Evolutionary conservation across 306 rosid species (phyloP), one percentile per base, ranked within the genome.

Genomic region (Hippophae tibetana): DNA sequence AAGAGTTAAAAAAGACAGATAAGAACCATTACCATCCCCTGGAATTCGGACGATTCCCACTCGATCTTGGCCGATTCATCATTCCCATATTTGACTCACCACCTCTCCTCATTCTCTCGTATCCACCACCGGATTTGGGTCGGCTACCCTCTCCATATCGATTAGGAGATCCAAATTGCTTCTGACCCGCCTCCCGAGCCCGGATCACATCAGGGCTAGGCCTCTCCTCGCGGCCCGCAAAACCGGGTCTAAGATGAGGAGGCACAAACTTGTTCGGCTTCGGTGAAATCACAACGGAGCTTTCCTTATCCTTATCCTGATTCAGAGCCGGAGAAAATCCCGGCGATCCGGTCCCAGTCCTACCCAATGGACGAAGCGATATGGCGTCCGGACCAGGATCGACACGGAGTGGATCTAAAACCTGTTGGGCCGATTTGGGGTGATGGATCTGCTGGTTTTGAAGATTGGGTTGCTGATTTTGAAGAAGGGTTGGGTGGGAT

Each of bases 161-260:
- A 42, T 59, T 67, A 10, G 84, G 74, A 23, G 79, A 42, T 42
- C 68, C 82, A 1, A 48, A 63, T 56, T 74, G 67, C 59, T 67
- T 72, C 48, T 69, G 73, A 7, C 63, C 61, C 61, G 25, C 44
- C 42, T 76, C 78, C 44, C 79, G 68, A 3, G 58, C 27, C 52
- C 78, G 79, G 63, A 65, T 54, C 55, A 59, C 18, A 42, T 75
- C 95, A n/a, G 75, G 78, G 8, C 71, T 74, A 13, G 68, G 62
- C 51, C 13, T 42, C 59, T 78, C 82, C 72, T 74, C 93, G 40
- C 64, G 69, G 3, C 79, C 78, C 10, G 73, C 87, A 59, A 70
- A 88, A 10, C 96, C 94, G 0, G 89, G 94, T n/a, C 96, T 76
- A 7, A 84, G 96, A 65, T 88, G 94, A 7, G 96, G 96, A 9